A percentile compares a stretch with the other conserved stretches of the same genome.
Evolutionary conservation across 495 filamentous ascomycete species (phyloP).

Genomic region (Talaromyces ruber): DNA sequence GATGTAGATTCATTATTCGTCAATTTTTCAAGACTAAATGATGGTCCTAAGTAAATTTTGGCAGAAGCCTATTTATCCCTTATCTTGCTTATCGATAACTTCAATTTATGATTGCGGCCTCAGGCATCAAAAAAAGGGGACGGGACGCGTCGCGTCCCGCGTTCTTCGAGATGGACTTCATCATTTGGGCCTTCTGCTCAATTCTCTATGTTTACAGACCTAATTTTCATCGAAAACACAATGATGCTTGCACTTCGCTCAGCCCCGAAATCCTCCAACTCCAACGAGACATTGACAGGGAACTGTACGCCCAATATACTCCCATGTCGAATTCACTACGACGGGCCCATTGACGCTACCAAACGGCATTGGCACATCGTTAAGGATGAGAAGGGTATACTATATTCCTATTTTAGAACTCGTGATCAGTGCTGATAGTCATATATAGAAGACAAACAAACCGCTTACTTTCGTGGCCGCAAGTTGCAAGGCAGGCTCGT

Average conservation of each 20-base stretch:
- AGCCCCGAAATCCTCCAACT: conserved; percentile 13
- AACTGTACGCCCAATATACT: conserved; percentile 65
- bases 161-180: too few species aligned
- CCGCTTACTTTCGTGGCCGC: conserved; percentile 74
- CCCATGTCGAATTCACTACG: conserved; percentile 74
- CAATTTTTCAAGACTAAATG: not conserved
- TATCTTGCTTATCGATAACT: not conserved
- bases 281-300: conserved; percentile 9
- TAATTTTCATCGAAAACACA: not conserved
- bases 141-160: conserved; percentile 28
- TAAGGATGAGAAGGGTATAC: conserved; percentile 31
- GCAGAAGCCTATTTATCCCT: not conserved
- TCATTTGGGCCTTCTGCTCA: too few species aligned
- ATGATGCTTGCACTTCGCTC: conserved; percentile 33
- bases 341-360: conserved; percentile 58
- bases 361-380: conserved; percentile 65
- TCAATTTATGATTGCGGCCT: not conserved
- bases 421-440: conserved; percentile 2
- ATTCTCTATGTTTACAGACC: not conserved
- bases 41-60: not conserved
- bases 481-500: conserved; percentile 64
- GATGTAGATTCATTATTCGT: not conserved
- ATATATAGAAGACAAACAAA: conserved; percentile 35
- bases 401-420: not conserved
- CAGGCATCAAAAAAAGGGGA: not conserved